Percentiles rank a stretch among this genome's conserved stretches.
These are phyloP conservation scores for Pilobolus umbonatus DNA, from an alignment of 192 early-diverging fungal genomes.

Conservation along the genomic window DNA sequence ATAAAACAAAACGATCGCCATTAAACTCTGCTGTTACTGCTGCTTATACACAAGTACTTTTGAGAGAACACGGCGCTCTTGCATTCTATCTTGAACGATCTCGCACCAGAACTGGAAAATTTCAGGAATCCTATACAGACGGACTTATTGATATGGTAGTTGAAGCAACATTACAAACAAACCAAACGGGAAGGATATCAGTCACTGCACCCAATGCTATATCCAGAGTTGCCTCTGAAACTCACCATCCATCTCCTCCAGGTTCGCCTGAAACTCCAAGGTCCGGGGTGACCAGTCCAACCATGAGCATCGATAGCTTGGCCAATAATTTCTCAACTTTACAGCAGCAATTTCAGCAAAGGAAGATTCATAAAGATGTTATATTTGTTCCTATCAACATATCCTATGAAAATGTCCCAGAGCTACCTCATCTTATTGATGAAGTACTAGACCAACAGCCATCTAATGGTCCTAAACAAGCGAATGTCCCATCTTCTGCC, in stretches of 20 bases:
- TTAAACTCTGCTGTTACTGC: conserved; percentile 30
- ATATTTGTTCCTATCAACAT: conserved; percentile 36
- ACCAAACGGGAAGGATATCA: conserved; percentile 20
- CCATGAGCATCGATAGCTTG: conserved; percentile 15
- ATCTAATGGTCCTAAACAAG: neutral
- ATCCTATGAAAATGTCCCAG: conserved; percentile 33
- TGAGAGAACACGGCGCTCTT: conserved; percentile 32
- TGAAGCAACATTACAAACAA: conserved; percentile 30
- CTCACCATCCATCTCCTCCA: conserved; percentile 2
- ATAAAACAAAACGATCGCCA: conserved; percentile 25
- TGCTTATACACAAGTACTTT: conserved; percentile 30
- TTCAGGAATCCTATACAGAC: conserved; percentile 21
- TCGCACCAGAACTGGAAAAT: conserved; percentile 36
- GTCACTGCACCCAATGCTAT: neutral
- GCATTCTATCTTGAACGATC: conserved; percentile 23
- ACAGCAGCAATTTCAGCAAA: neutral
- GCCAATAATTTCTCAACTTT: neutral
- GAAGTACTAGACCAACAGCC: conserved; percentile 34
- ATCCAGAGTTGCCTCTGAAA: neutral
- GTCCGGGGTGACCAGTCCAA: conserved; percentile 11
- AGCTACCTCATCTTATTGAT: conserved; percentile 25
- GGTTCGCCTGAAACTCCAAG: conserved; percentile 16
- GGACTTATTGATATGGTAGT: conserved; percentile 34
- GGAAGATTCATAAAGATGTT: neutral
- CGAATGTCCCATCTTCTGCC: neutral